Evolutionary conservation across 2,329 filamentous ascomycete species (phyloP), one percentile per base, ranked within the genome.

Genomic region (Ophiostoma novo-ulmi): DNA sequence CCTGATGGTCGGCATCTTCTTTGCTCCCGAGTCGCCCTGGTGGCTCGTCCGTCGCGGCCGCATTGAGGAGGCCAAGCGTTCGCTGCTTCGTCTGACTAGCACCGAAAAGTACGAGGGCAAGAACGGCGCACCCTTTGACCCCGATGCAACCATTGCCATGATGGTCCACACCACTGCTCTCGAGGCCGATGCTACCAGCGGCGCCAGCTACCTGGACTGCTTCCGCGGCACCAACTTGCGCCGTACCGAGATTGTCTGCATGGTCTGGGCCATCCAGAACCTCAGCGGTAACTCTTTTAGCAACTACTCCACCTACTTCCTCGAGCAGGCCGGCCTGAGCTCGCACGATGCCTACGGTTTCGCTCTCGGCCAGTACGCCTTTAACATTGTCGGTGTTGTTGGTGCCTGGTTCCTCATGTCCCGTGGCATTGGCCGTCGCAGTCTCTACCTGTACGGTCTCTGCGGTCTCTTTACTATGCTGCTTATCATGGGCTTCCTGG

Each of bases 81-180:
- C 89, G 1, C 83, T 92, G 26, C 81, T 89, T 67, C 87, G 89
- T 3, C 81, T 92, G 26, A 91, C 89, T 5, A 89, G 85, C 75
- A 68, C 61, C 2, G 36, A 55, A 26, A 20, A 41, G 39, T 70
- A 58, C 44, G 75, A 83, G 17, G 81, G 88, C 73, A 82, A 83
- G 7, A 75, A 83, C 20, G 81, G 88, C 73, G 82, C 83, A 72
- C 89, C 90, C 72, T 94, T 95, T 75, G 87, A 96, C 76, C 87
- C 91, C 13, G 91, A 96, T 73, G 92, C 95, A 80, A 95, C 92
- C 0, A 84, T 97, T 68, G 89, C 91, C 75, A 96, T 97, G 92
- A 97, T 97, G 91, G 88, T 93, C 1, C 92, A 96, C 77, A 97
- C 93, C 0, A 94, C 91, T 0, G 90, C 90, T 0, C 82, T 96